Conservation (phyloP, 306 rosid genomes). For the Corylus americana region DNA sequence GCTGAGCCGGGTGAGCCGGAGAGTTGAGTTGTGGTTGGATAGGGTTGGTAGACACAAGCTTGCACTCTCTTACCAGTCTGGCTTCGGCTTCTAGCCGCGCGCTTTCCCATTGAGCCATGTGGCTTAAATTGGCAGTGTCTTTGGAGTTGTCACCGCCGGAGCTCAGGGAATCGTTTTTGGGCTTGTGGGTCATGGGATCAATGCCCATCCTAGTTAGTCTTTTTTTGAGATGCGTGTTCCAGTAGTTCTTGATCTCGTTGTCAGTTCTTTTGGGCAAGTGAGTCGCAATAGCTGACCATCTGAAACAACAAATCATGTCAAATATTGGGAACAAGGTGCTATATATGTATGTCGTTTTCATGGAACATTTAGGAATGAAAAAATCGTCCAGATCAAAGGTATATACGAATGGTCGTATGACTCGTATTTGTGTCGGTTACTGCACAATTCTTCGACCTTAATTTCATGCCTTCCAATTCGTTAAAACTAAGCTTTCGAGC, state of each 20-base stretch:
- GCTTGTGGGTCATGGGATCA: slow-evolving; percentile 43
- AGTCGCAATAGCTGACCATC: slow-evolving; percentile 12
- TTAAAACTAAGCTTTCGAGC: no score
- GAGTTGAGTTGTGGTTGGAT: neutral
- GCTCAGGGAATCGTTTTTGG: slow-evolving; percentile 30
- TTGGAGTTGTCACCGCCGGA: slow-evolving; percentile 15
- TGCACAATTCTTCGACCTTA: no score
- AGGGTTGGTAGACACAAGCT: neutral
- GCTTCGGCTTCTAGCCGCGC: slow-evolving; percentile 45
- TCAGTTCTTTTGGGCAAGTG: slow-evolving; percentile 41
- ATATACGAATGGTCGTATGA: no score
- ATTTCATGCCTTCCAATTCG: no score
- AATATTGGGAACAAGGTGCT: no score
- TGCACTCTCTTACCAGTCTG: slow-evolving; percentile 33
- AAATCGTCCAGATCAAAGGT: no score
- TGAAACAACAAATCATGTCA: slow-evolving; percentile 8
- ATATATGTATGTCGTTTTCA: no score
- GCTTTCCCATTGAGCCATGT: slow-evolving; percentile 46
- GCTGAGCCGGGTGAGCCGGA: neutral
- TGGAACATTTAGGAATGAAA: no score
- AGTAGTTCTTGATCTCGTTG: slow-evolving; percentile 48
- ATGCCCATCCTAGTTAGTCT: slow-evolving; percentile 38
- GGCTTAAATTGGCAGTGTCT: slow-evolving; percentile 38
- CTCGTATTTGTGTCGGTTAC: no score
- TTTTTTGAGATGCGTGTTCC: slow-evolving; percentile 48